Evolutionary conservation across 2,329 filamentous ascomycete genomes (phyloP).

Genomic region (Claviceps sp.): DNA sequence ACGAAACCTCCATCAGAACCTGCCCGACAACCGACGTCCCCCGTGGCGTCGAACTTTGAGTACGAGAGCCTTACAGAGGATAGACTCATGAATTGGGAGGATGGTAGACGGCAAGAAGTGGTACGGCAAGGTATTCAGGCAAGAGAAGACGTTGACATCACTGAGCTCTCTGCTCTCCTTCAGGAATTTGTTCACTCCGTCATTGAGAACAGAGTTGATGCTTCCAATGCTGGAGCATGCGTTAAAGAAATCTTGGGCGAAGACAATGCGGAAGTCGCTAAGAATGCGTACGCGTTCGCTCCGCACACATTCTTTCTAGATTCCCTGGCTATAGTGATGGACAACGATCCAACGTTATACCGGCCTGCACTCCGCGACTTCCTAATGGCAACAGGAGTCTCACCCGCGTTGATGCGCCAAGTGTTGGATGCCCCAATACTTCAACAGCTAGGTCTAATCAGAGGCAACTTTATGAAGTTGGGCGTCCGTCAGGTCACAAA

Average conservation of each 20-base stretch:
- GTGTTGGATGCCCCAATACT: conserved; percentile 71
- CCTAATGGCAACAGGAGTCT: conserved; percentile 58
- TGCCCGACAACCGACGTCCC: conserved; percentile 10
- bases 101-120: conserved; percentile 52
- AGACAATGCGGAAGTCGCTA: conserved; percentile 35
- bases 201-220: conserved; percentile 52
- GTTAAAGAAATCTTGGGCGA: conserved; percentile 61
- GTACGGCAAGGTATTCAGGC: conserved; percentile 52
- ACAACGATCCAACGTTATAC: conserved; percentile 45
- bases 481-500: conserved; percentile 87
- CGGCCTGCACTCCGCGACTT: conserved; percentile 48
- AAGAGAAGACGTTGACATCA: conserved; percentile 51
- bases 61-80: conserved; percentile 68
- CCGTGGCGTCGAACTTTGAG: conserved; percentile 39
- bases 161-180: conserved; percentile 58
- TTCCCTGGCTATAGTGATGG: conserved; percentile 64
- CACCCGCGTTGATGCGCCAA: conserved; percentile 58
- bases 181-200: conserved; percentile 75
- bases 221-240: conserved; percentile 55
- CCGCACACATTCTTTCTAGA: conserved; percentile 66
- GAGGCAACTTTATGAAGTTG: conserved; percentile 71
- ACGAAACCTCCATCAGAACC: conserved; percentile 12
- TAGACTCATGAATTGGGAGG: conserved; percentile 52
- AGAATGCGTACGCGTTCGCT: conserved; percentile 41
- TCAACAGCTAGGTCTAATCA: conserved; percentile 63